Base-by-base conservation (phyloP, 257 asterid genomes). In the Gardenia jasminoides region DNA sequence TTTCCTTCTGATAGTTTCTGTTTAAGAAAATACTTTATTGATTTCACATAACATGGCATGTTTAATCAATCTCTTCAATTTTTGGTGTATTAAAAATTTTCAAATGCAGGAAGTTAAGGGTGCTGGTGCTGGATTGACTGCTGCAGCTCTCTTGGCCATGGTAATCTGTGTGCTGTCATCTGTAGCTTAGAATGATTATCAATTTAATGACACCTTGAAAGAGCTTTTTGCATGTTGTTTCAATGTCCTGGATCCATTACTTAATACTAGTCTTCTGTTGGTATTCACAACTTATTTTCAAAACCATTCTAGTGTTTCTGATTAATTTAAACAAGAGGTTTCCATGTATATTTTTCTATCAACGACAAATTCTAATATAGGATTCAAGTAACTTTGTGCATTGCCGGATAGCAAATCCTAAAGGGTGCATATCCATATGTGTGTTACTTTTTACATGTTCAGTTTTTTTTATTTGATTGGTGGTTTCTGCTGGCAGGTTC, bases 71-170 rank as follows among this genome's bases (percentile, higher is more conserved):
- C 82, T 67, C 12, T 47, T 68, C 19, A 7, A 6, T 46, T 75
- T 20, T 80, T 17, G 58, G 44, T 70, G 76, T 26, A 68, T 67
- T 69, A 13, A 16, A 30, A 12, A 78, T 71, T 85, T 50, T 78
- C 83, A 74, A 83, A 0, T 86, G 78, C 87, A 96, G 99, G 99
- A 96, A 91, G 89, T 96, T 80, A 96, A 92, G 89, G 99, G 99
- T 36, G 72, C 88, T 78, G 99, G 99, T 80, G 99, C 99, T 39
- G 98, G 99, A 78, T 84, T 93, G 90, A 92, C 97, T 81, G 98
- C 98, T 83, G 99, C 98, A 68, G 94, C 92, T 85, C 98, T 96
- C 83, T 87, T 96, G 80, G 97, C 96, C 84, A 90, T 96, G 99
- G 99, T 96, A 96, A 67, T 80, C 83, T 79, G 44, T 58, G 22